Conservation (phyloP, 495 filamentous ascomycete species). For the Penicillium soppii region DNA sequence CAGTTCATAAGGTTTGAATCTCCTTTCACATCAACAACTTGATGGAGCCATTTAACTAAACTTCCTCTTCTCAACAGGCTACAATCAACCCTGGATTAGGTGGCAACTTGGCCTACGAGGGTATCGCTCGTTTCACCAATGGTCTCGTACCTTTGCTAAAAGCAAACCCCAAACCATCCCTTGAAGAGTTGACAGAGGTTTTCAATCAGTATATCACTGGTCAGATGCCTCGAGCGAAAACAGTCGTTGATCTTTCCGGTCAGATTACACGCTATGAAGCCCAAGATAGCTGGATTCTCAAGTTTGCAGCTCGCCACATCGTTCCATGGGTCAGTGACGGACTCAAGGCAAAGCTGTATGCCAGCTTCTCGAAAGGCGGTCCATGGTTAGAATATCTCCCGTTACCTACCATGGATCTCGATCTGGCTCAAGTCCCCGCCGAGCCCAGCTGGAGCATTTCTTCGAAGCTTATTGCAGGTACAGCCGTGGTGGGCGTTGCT, state of each 20-base stretch:
- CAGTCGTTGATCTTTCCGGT: conserved; percentile 12
- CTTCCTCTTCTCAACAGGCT: not conserved
- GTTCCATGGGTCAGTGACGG: conserved; percentile 11
- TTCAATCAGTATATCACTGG: conserved; percentile 8
- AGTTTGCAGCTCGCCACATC: conserved; percentile 10
- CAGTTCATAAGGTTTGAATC: conserved; percentile 18
- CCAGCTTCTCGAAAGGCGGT: conserved; percentile 9
- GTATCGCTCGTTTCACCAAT: conserved; percentile 14
- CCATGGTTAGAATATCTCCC: conserved; percentile 17
- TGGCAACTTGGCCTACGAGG: conserved; percentile 17
- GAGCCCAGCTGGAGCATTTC: not conserved
- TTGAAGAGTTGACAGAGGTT: conserved; percentile 7
- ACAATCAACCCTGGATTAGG: conserved; percentile 19
- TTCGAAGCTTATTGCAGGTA: not conserved
- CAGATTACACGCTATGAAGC: conserved; percentile 19
- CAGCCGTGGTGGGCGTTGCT: not conserved
- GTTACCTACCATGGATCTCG: not conserved
- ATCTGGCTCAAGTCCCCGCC: not conserved
- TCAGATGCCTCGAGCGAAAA: conserved; percentile 9
- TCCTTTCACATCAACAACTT: not conserved
- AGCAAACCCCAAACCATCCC: conserved; percentile 5
- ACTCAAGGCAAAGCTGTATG: conserved; percentile 14
- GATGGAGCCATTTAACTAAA: not conserved
- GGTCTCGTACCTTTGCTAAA: conserved; percentile 10
- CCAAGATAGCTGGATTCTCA: conserved; percentile 14